These are phyloP conservation scores for Coemansia sp. DNA, from an alignment of 192 early-diverging fungal species.

Conservation along the genomic window DNA sequence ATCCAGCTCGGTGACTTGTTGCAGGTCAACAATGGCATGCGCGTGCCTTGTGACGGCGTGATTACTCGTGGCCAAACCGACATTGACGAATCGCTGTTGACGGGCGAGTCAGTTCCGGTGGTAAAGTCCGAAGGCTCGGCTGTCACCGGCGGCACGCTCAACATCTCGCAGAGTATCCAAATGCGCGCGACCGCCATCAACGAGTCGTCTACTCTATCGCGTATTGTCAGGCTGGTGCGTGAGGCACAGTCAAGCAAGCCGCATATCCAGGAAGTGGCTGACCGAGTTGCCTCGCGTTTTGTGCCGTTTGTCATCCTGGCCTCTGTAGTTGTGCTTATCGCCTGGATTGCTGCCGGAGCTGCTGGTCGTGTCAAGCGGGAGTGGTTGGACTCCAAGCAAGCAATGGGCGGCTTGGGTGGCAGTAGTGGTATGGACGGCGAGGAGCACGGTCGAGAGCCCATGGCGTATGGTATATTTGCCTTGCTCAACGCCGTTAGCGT, in stretches of 20 bases:
- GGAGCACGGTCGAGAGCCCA: constrained; percentile 22
- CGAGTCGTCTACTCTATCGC: constrained; percentile 81
- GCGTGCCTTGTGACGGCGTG: constrained; percentile 61
- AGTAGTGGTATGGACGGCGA: constrained; percentile 11
- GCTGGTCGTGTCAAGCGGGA: constrained; percentile 28
- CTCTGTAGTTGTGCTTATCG: constrained; percentile 72
- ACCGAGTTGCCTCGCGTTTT: constrained; percentile 87
- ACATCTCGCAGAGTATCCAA: constrained; percentile 75
- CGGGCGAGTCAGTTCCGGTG: constrained; percentile 89
- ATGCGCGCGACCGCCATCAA: constrained; percentile 87
- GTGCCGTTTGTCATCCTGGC: constrained; percentile 83
- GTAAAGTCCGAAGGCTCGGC: constrained; percentile 65
- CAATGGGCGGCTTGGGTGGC: constrained; percentile 49
- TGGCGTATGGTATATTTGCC: constrained; percentile 59
- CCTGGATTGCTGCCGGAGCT: constrained; percentile 67
- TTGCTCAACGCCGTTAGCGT: constrained; percentile 79
- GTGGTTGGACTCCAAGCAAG: constrained; percentile 41
- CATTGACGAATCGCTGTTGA: constrained; percentile 94
- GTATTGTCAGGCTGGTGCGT: constrained; percentile 91
- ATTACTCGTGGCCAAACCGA: constrained; percentile 35
- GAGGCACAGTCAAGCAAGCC: constrained; percentile 94
- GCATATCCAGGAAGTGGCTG: constrained; percentile 91
- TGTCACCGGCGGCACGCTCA: constrained; percentile 94
- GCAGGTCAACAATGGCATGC: constrained; percentile 67
- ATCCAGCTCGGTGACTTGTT: constrained; percentile 54